Evolutionary conservation across 2,329 filamentous ascomycete species (phyloP).

Genomic region (Fusarium newnesense): DNA sequence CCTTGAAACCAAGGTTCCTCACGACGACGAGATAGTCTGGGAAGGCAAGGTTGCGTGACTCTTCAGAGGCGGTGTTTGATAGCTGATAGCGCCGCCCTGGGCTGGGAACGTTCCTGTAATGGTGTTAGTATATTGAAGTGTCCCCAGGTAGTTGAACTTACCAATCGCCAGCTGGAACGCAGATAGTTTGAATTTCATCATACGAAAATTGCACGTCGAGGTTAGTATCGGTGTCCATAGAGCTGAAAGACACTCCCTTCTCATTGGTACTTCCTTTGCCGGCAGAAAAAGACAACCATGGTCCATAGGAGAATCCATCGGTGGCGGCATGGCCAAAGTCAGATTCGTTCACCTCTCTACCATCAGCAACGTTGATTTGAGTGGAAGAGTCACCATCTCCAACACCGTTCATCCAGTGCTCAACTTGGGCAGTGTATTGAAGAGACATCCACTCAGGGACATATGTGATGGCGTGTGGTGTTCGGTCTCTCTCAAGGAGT

Average conservation of each 20-base stretch:
- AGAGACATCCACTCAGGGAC: constrained; percentile 26
- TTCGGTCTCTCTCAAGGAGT: constrained; percentile 19
- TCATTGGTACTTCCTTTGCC: constrained; percentile 10
- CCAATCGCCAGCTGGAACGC: constrained; percentile 25
- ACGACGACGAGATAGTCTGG: constrained; percentile 32
- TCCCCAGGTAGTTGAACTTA: background rate
- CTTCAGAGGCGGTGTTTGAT: constrained; percentile 13
- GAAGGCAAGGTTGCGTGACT: constrained; percentile 33
- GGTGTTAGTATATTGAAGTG: background rate
- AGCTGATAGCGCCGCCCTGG: constrained; percentile 29
- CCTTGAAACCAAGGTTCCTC: constrained; percentile 31
- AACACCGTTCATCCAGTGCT: constrained; percentile 33
- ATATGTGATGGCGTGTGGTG: constrained; percentile 31
- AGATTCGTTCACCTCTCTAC: constrained; percentile 19
- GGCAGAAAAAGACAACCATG: constrained; percentile 23
- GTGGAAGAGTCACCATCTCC: constrained; percentile 25
- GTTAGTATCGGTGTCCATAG: constrained; percentile 19
- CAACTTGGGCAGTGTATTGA: constrained; percentile 22
- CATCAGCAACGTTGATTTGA: constrained; percentile 25
- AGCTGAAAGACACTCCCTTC: constrained; percentile 1
- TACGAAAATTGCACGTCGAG: constrained; percentile 33
- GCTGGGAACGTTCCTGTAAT: constrained; percentile 30
- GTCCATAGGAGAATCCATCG: constrained; percentile 28
- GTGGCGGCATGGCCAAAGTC: constrained; percentile 32
- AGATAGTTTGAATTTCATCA: constrained; percentile 34